Evolutionary conservation across 306 rosid species (phyloP), one percentile per base, ranked within the genome.

Genomic region (Phaseolus lunatus): DNA sequence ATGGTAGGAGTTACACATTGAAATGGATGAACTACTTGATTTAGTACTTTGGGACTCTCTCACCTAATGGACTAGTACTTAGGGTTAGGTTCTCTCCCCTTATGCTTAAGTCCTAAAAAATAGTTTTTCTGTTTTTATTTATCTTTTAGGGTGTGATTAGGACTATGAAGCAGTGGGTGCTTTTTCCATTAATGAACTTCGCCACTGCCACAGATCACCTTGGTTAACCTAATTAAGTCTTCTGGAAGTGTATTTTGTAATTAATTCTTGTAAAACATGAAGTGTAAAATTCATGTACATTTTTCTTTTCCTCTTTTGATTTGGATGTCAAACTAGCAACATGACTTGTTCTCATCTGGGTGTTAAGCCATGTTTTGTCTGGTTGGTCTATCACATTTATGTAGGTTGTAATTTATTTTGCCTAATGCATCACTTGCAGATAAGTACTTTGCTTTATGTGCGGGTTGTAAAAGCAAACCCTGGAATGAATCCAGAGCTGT

Each of bases 401-500:
- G 71, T 33, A n/a, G 11, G 39, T 43, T 53, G 22, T 65, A 31
- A 22, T 68, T 83, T 66, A 39, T 39, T 11, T 78, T 72, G 48
- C 70, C 76, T 85, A 80, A 80, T 52, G 48, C 54, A 45, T 83
- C 66, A 19, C 70, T 67, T 80, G 84, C 93, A 92, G 96, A 85
- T 57, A 49, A 98, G 96, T 78, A 84, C 94, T 63, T 85, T 92
- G 86, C 78, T 92, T 61, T 92, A 89, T 35, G 89, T 83, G 56
- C 89, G 98, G 70, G 88, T 96, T 29, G 98, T 86, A 70, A 92
- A 88, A 82, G 97, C 92, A 76, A 96, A 84, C 83, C 91, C 91
- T 50, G 92, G 92, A 81, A 85, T 92, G 90, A 96, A 92, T 86
- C 98, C 99, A 6, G 98, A 92, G 80, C 81, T 96, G 66, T 81